A percentile compares a stretch with the other conserved stretches of the same genome.
Evolutionary conservation across 75 land plant species (phyloP).

Genomic region (Sequoia sempervirens): DNA sequence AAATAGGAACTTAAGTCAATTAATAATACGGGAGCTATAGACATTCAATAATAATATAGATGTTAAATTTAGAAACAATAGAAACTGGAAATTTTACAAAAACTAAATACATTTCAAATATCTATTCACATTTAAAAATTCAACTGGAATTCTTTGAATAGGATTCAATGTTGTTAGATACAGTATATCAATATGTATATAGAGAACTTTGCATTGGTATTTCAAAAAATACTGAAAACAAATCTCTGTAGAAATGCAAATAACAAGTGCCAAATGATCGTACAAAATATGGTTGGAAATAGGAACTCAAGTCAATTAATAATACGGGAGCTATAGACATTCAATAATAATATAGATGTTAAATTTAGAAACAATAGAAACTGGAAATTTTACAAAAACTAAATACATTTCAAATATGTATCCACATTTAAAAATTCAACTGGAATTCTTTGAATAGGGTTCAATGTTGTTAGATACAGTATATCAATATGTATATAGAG

Average conservation of each 20-base stretch:
- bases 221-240: neutral
- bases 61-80: neutral
- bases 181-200: neutral
- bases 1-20: neutral
- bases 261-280: neutral
- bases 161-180: neutral
- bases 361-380: neutral
- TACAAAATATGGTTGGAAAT: slow-evolving; percentile 1
- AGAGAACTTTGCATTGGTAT: neutral
- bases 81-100: neutral
- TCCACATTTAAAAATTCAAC: neutral
- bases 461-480: neutral
- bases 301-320: neutral
- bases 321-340: neutral
- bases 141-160: neutral
- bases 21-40: neutral
- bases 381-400: neutral
- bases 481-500: neutral
- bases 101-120: neutral
- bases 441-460: neutral
- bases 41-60: neutral
- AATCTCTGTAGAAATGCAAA: neutral
- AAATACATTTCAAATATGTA: neutral
- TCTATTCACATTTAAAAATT: neutral
- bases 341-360: neutral